Base-by-base conservation (phyloP, 2,329 filamentous ascomycete genomes). In the Colletotrichum eremochloae region DNA sequence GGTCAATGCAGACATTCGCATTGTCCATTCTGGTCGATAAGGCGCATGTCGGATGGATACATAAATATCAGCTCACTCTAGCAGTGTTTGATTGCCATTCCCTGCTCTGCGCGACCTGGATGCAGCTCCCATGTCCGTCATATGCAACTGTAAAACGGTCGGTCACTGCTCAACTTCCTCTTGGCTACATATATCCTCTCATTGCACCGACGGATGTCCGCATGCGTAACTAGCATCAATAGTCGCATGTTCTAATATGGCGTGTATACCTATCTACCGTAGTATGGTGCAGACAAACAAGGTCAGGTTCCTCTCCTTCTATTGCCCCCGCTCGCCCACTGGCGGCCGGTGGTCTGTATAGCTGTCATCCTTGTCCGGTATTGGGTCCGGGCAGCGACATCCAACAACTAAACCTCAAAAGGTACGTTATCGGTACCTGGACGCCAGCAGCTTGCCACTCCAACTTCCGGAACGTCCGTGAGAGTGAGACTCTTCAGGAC, bases 1-100 rank as follows among this genome's bases (percentile, higher is more conserved):
- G 46, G 48, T 42, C 48, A 63, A 53, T 63, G 38, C 64, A 36
- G 29, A 44, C 36, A 46, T 12, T 46, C 38, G 58, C 29, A 56
- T 63, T 40, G 31, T 48, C 38, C 14, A 50, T 20, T 64, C 36
- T 57, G 29, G 38, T 33, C 57, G 33, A 14, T 8, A 42, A 31
- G 42, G 36, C 11, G 48, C 33, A 53, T 44, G 44, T 29, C 63
- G 46, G 46, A 68, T 29, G 40, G 40, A 20, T 52, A 53, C 50
- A 53, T 60, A 24, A 36, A 60, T 38, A 72, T 72, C 53, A 61
- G 69, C 69, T 58, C 65, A 69, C 65, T 63, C 56, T 52, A 67
- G 56, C 12, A 31, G 38, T 46, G 24, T 31, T 24, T 36, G 63
- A n/a, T 2, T 46, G 18, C 8, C 44, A 46, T 46, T 50, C 66